Evolutionary conservation across 2,329 filamentous ascomycete genomes (phyloP).

Genomic region (Volutella citrinella): DNA sequence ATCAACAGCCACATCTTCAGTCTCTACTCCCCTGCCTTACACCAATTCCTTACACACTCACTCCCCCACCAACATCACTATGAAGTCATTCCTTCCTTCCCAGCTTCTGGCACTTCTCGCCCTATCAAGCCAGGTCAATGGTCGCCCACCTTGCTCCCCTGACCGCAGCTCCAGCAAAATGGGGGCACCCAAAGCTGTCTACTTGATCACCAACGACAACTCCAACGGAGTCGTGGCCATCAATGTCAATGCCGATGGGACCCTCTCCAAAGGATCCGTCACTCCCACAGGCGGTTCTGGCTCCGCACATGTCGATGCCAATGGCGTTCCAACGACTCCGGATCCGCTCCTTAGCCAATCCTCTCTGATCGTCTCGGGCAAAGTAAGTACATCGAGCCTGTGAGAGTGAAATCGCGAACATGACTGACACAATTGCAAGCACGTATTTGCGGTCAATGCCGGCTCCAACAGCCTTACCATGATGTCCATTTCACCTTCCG

Average conservation of each 20-base stretch:
- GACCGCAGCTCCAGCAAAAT: conserved; percentile 3
- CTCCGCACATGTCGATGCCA: conserved; percentile 36
- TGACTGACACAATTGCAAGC: conserved; percentile 18
- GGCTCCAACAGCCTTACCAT: conserved; percentile 52
- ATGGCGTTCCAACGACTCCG: conserved; percentile 37
- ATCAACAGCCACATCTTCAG: no score
- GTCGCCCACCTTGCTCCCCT: neutral
- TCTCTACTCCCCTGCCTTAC: no score
- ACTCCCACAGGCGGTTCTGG: conserved; percentile 48
- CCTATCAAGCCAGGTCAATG: neutral
- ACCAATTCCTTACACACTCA: no score
- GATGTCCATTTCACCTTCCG: conserved; percentile 38
- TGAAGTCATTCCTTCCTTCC: no score
- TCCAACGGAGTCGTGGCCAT: conserved; percentile 49
- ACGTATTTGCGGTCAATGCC: conserved; percentile 51
- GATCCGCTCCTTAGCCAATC: conserved; percentile 53
- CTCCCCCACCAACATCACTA: no score
- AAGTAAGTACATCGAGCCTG: conserved; percentile 36
- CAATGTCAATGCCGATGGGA: conserved; percentile 44
- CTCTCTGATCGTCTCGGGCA: conserved; percentile 45
- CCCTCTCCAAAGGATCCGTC: conserved; percentile 38
- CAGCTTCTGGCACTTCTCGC: no score
- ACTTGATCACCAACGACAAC: conserved; percentile 53
- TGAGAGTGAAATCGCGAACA: neutral
- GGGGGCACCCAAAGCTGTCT: conserved; percentile 49